Conservation (phyloP, 2,329 filamentous ascomycete genomes). For the Emergomyces pasteurianus region DNA sequence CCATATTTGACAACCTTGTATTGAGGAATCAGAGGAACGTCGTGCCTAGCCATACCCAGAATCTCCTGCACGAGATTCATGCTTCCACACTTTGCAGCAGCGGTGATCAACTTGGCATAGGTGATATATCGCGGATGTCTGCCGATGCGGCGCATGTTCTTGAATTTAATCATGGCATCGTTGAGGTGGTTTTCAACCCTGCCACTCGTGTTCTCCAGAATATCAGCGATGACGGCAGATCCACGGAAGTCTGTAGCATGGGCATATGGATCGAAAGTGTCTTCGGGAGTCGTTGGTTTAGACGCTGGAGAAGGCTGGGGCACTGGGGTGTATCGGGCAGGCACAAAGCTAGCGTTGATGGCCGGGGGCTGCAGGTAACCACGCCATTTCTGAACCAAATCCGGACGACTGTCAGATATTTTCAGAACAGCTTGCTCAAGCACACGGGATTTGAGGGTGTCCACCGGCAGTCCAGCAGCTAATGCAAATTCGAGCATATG, state of each 20-base stretch:
- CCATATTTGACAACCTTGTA: constrained; percentile 84
- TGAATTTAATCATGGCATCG: constrained; percentile 72
- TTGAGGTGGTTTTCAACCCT: constrained; percentile 61
- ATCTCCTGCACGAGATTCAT: constrained; percentile 76
- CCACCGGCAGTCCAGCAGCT: constrained; percentile 41
- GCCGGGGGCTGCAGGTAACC: constrained; percentile 31
- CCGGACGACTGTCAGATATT: constrained; percentile 36
- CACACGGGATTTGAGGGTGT: constrained; percentile 43
- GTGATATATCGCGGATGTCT: constrained; percentile 92
- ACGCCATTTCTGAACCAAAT: constrained; percentile 45
- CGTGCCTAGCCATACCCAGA: constrained; percentile 73
- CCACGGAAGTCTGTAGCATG: constrained; percentile 87
- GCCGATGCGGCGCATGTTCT: constrained; percentile 84
- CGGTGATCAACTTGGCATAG: constrained; percentile 87
- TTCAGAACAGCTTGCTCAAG: constrained; percentile 48
- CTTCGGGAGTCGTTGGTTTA: constrained; percentile 55
- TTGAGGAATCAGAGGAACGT: constrained; percentile 73
- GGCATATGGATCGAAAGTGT: constrained; percentile 82
- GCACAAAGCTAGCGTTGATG: constrained; percentile 34
- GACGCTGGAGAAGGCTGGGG: constrained; percentile 40
- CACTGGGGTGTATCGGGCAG: constrained; percentile 28
- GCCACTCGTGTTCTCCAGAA: constrained; percentile 69
- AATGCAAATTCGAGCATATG: constrained; percentile 50
- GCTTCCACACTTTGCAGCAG: constrained; percentile 74
- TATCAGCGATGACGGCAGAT: constrained; percentile 78